Evolutionary conservation across 2,329 filamentous ascomycete genomes (phyloP).

Genomic region (Furcasterigmium sp.): DNA sequence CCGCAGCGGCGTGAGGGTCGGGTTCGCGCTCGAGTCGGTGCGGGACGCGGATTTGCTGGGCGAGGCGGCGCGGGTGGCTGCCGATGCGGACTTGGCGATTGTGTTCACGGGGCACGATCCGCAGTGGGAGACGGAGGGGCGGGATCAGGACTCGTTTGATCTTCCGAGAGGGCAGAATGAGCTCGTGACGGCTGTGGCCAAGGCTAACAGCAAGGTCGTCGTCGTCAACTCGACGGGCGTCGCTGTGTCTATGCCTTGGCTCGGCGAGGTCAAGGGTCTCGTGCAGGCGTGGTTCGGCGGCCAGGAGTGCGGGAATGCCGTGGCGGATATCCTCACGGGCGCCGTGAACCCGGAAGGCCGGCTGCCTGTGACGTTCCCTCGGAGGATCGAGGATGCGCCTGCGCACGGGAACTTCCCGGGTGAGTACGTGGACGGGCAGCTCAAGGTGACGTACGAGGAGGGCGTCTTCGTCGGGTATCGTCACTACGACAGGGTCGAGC

Average conservation of each 20-base stretch:
- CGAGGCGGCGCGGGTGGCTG: conserved; percentile 55
- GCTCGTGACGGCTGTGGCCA: conserved; percentile 50
- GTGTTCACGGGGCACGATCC: conserved; percentile 53
- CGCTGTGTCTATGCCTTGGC: conserved; percentile 56
- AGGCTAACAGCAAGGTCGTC: conserved; percentile 52
- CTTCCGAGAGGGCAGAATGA: conserved; percentile 55
- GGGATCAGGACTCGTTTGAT: conserved; percentile 65
- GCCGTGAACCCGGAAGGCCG: conserved; percentile 61
- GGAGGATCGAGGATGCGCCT: conserved; percentile 55
- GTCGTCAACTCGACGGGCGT: conserved; percentile 62
- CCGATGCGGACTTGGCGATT: conserved; percentile 56
- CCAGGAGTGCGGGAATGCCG: conserved; percentile 63
- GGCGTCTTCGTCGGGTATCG: conserved; percentile 66
- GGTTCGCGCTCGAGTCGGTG: conserved; percentile 23
- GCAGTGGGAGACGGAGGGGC: conserved; percentile 44
- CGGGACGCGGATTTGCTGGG: conserved; percentile 28
- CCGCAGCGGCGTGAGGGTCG: conserved; percentile 22
- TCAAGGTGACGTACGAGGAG: conserved; percentile 62
- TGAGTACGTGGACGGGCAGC: conserved; percentile 38
- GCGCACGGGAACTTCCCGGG: conserved; percentile 56
- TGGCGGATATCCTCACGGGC: conserved; percentile 62
- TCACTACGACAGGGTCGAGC: conserved; percentile 56
- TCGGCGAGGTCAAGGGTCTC: conserved; percentile 50
- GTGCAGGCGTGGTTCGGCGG: conserved; percentile 66
- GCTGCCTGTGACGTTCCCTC: conserved; percentile 59